Evolutionary conservation across 768 basidiomycete genomes (phyloP).

Genomic region (Collybia sp.): DNA sequence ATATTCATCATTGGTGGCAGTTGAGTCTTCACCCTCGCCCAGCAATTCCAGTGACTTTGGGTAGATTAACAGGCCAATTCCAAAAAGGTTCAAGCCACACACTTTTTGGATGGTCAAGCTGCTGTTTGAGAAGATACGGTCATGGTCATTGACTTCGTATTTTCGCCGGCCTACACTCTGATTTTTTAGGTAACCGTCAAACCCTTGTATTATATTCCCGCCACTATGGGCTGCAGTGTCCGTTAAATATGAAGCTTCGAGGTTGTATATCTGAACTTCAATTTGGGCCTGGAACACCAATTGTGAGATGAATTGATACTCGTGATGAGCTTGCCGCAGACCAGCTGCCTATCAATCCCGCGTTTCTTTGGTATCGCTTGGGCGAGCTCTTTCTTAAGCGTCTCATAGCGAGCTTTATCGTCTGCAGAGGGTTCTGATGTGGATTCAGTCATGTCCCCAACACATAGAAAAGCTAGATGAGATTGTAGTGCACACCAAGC

Average conservation of each 20-base stretch:
- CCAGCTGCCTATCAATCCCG: conserved; percentile 71
- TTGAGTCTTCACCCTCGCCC: conserved; percentile 63
- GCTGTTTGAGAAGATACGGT: conserved; percentile 80
- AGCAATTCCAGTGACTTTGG: conserved; percentile 69
- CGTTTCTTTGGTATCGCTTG: conserved; percentile 74
- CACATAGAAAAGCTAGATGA: not conserved
- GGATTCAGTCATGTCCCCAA: conserved; percentile 33
- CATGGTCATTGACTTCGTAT: conserved; percentile 71
- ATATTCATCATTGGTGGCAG: conserved; percentile 55
- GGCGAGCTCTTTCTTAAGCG: conserved; percentile 68
- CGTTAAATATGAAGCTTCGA: conserved; percentile 71
- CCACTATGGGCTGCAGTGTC: conserved; percentile 76
- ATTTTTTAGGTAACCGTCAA: conserved; percentile 83
- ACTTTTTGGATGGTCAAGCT: conserved; percentile 77
- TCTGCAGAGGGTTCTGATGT: conserved; percentile 45
- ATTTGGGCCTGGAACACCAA: conserved; percentile 55
- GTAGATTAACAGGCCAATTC: not conserved
- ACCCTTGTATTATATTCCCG: conserved; percentile 85
- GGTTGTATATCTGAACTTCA: conserved; percentile 74
- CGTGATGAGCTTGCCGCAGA: conserved; percentile 25
- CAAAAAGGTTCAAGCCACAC: conserved; percentile 5
- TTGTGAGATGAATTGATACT: not conserved
- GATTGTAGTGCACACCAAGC: too few relatives aligned
- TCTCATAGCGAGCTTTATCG: conserved; percentile 68
- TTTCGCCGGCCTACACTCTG: conserved; percentile 63